Evolutionary conservation across 2,329 filamentous ascomycete species (phyloP).

Genomic region (Talaromyces piceae): DNA sequence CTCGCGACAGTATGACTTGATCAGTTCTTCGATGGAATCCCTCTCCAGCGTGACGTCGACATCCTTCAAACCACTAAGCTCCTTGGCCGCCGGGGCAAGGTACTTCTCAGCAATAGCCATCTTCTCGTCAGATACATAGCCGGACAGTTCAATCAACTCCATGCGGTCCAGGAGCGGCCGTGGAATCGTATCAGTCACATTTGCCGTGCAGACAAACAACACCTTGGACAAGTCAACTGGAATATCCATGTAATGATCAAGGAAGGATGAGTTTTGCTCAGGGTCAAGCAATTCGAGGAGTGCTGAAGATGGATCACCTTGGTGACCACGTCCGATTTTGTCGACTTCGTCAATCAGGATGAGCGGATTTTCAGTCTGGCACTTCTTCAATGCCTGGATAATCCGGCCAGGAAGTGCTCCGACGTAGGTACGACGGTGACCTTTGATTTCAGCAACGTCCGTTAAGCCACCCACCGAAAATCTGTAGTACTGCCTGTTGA

Average conservation of each 20-base stretch:
- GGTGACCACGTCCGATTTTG: constrained; percentile 94
- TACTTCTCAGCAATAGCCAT: constrained; percentile 96
- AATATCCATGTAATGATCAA: constrained; percentile 98
- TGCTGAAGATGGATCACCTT: constrained; percentile 91
- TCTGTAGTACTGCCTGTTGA: constrained; percentile 95
- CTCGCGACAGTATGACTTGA: constrained; percentile 97
- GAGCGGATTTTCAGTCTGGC: constrained; percentile 94
- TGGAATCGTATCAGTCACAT: constrained; percentile 97
- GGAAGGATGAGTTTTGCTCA: constrained; percentile 93
- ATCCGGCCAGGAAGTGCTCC: constrained; percentile 92
- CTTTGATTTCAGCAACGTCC: constrained; percentile 98
- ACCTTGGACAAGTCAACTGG: constrained; percentile 97
- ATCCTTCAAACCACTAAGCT: constrained; percentile 80
- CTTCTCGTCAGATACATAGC: constrained; percentile 97
- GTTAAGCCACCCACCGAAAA: constrained; percentile 96
- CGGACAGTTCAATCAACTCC: constrained; percentile 94
- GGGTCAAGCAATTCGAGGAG: constrained; percentile 90
- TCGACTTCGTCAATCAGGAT: constrained; percentile 97
- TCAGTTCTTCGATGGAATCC: constrained; percentile 87
- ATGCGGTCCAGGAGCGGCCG: constrained; percentile 89
- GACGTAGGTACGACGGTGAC: constrained; percentile 91
- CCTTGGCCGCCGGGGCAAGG: constrained; percentile 87
- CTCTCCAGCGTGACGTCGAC: constrained; percentile 83
- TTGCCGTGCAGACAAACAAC: constrained; percentile 95
- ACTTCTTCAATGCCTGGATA: constrained; percentile 97